Conservation (phyloP, 805 yeast genomes). For the Barnettozyma vustinii region DNA sequence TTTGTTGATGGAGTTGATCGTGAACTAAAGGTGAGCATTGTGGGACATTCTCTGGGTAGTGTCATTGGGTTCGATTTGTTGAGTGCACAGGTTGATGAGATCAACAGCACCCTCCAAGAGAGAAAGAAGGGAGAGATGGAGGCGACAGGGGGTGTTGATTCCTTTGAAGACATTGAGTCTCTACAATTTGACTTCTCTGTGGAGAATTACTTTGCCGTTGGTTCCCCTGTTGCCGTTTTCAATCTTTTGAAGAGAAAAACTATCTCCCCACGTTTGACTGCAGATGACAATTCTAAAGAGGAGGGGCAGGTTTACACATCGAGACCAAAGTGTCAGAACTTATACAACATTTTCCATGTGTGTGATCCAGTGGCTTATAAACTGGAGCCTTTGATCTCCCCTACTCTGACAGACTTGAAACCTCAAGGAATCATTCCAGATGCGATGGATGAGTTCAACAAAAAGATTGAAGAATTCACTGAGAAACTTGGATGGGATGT, state of each 20-base stretch:
- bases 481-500: slow-evolving; percentile 2
- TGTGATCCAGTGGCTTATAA: slow-evolving; percentile 91
- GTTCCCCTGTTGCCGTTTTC: slow-evolving; percentile 89
- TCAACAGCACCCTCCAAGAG: slow-evolving; percentile 5
- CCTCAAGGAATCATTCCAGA: slow-evolving; percentile 5
- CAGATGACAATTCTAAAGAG: neutral
- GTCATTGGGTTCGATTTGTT: slow-evolving; percentile 77
- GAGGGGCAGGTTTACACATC: slow-evolving; percentile 4
- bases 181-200: slow-evolving; percentile 61
- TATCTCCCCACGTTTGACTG: slow-evolving; percentile 26
- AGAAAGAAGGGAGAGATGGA: slow-evolving; percentile 10
- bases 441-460: slow-evolving; percentile 5
- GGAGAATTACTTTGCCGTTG: slow-evolving; percentile 71
- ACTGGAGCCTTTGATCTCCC: slow-evolving; percentile 72
- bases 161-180: slow-evolving; percentile 19
- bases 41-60: slow-evolving; percentile 93
- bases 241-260: slow-evolving; percentile 63
- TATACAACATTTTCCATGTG: slow-evolving; percentile 82
- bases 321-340: slow-evolving; percentile 53
- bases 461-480: slow-evolving; percentile 2
- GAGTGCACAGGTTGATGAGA: slow-evolving; percentile 33
- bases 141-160: neutral
- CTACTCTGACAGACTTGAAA: slow-evolving; percentile 14
- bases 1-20: slow-evolving; percentile 50
- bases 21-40: slow-evolving; percentile 52